These are phyloP conservation scores for Mycosarcoma maydis DNA, from an alignment of 1,284 basidiomycete species.

Conservation along the genomic window DNA sequence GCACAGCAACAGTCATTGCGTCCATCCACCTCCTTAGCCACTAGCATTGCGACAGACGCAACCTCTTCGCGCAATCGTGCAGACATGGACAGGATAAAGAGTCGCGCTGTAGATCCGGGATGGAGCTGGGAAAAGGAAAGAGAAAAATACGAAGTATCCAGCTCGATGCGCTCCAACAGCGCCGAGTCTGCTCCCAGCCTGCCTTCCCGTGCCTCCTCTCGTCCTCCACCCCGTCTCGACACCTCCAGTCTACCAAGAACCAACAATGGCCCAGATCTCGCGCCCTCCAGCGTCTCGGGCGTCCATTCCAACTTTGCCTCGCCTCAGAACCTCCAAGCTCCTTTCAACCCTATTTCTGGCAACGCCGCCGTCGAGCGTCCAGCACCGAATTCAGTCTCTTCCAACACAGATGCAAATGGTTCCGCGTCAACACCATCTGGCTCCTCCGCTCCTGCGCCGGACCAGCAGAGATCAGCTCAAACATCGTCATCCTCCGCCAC, in stretches of 20 bases:
- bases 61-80: conserved; percentile 29
- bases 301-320: conserved; percentile 27
- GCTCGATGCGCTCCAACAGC: conserved; percentile 37
- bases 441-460: background rate
- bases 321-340: conserved; percentile 28
- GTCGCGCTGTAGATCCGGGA: conserved; percentile 47
- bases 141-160: conserved; percentile 32
- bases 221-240: conserved; percentile 32
- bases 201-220: conserved; percentile 32
- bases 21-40: conserved; percentile 34
- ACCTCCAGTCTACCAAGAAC: conserved; percentile 7
- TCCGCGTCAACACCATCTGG: background rate
- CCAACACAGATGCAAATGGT: background rate
- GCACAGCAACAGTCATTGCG: conserved; percentile 13
- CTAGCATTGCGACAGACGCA: conserved; percentile 8
- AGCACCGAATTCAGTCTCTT: background rate
- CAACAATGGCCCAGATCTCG: conserved; percentile 3
- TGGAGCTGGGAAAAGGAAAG: conserved; percentile 51
- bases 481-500: conserved; percentile 8
- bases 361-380: background rate
- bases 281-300: conserved; percentile 9
- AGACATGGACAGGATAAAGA: conserved; percentile 50
- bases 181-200: conserved; percentile 33
- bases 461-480: conserved; percentile 12
- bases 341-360: conserved; percentile 18